Evolutionary conservation across 2,329 filamentous ascomycete species (phyloP).

Genomic region (Pseudocercospora pini-densiflorae): DNA sequence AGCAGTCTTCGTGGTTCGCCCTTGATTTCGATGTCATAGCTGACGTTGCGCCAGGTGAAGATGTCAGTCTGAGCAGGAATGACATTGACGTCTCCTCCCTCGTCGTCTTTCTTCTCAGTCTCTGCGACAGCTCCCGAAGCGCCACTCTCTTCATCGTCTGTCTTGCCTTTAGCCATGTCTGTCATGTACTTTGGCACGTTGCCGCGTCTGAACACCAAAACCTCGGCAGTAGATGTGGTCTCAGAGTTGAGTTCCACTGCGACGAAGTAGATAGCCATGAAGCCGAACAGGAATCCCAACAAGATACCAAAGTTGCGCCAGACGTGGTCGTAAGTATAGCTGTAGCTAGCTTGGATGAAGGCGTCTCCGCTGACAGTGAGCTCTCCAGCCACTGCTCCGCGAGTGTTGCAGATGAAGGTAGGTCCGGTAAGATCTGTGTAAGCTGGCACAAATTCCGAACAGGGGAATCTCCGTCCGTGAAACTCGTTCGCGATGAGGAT

Average conservation of each 20-base stretch:
- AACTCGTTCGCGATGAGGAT: conserved; percentile 62
- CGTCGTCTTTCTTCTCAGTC: conserved; percentile 28
- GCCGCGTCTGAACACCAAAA: conserved; percentile 64
- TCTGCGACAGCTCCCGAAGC: conserved; percentile 35
- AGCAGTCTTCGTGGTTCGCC: conserved; percentile 57
- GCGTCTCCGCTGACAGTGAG: conserved; percentile 46
- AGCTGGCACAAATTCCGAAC: conserved; percentile 45
- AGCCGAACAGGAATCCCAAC: conserved; percentile 65
- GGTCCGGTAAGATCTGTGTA: conserved; percentile 40
- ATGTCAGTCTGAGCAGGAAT: conserved; percentile 49
- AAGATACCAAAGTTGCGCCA: conserved; percentile 70
- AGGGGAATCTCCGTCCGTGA: conserved; percentile 38
- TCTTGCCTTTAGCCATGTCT: conserved; percentile 35
- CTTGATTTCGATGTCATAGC: conserved; percentile 59
- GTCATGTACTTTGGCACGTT: conserved; percentile 49
- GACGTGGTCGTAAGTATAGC: conserved; percentile 47
- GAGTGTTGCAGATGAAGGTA: conserved; percentile 43
- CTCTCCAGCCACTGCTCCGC: conserved; percentile 46
- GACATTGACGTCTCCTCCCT: conserved; percentile 42
- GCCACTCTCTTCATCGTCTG: conserved; percentile 42
- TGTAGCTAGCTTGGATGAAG: conserved; percentile 41
- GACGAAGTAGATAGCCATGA: conserved; percentile 66
- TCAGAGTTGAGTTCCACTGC: conserved; percentile 69
- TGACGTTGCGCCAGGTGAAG: conserved; percentile 60
- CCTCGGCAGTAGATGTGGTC: conserved; percentile 67